These are phyloP conservation scores for Ustilago vetiveriae DNA, from an alignment of 1,284 basidiomycete species.

Conservation along the genomic window DNA sequence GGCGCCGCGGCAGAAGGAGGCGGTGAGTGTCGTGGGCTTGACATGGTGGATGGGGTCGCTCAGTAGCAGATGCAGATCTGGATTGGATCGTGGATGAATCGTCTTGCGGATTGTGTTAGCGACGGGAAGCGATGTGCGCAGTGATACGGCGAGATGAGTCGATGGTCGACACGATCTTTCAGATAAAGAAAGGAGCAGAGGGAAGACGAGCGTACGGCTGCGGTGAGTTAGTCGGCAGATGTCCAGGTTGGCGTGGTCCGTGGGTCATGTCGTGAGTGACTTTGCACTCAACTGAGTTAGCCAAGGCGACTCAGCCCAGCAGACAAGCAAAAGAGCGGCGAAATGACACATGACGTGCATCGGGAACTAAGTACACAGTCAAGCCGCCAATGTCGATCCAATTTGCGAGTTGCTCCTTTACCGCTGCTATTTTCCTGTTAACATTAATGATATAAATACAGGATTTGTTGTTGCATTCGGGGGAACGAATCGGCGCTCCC, in stretches of 20 bases:
- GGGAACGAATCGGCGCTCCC: not conserved
- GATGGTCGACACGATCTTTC: no score
- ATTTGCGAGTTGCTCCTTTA: no score
- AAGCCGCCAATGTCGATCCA: no score
- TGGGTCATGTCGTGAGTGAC: not conserved
- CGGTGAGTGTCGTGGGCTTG: constrained; percentile 58
- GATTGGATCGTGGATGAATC: not conserved
- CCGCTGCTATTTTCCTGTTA: no score
- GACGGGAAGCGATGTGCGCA: not conserved
- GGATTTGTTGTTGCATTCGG: no score
- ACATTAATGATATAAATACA: no score
- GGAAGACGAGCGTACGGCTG: no score
- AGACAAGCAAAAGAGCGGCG: not conserved
- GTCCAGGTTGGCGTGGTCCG: constrained; percentile 1
- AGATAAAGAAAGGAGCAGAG: no score
- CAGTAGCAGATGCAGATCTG: not conserved
- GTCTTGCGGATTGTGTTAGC: not conserved
- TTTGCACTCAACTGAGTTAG: no score
- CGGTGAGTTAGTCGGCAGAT: no score
- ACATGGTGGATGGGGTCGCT: constrained; percentile 15
- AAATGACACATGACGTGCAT: not conserved
- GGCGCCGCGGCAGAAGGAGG: constrained; percentile 60
- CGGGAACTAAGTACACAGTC: not conserved
- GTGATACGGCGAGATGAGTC: no score
- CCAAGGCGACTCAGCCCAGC: constrained; percentile 8